Conservation (phyloP, 78 protist genomes). For the Pirum gemmata region DNA sequence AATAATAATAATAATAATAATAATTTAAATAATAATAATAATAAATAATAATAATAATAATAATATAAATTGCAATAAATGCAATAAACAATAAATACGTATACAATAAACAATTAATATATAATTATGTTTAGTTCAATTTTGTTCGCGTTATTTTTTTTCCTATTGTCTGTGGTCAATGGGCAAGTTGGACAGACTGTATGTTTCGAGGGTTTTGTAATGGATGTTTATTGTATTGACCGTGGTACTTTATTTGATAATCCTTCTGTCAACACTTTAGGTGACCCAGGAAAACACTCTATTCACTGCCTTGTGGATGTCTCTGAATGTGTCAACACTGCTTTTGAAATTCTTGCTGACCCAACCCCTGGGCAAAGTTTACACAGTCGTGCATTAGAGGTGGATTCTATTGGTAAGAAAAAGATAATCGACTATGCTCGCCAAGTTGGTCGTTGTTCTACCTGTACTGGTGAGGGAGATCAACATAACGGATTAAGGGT, state of each 20-base stretch:
- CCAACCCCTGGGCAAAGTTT: not conserved
- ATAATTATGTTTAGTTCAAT: no score
- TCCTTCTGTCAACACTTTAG: not conserved
- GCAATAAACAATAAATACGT: no score
- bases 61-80: no score
- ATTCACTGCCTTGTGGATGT: not conserved
- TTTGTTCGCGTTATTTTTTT: no score
- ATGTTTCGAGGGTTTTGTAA: not conserved
- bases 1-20: no score
- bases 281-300: not conserved
- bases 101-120: no score
- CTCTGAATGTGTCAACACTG: not conserved
- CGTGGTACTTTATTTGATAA: not conserved
- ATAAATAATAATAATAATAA: no score
- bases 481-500: not conserved
- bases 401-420: not conserved
- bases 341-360: not conserved
- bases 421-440: not conserved
- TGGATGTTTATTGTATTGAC: not conserved
- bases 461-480: not conserved
- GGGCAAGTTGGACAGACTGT: no score
- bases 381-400: not conserved
- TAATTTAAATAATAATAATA: no score
- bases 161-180: no score
- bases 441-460: not conserved